phyloP scores from a whole-genome alignment of 768 basidiomycete genomes.

The Hypholoma fasciculare region DNA sequence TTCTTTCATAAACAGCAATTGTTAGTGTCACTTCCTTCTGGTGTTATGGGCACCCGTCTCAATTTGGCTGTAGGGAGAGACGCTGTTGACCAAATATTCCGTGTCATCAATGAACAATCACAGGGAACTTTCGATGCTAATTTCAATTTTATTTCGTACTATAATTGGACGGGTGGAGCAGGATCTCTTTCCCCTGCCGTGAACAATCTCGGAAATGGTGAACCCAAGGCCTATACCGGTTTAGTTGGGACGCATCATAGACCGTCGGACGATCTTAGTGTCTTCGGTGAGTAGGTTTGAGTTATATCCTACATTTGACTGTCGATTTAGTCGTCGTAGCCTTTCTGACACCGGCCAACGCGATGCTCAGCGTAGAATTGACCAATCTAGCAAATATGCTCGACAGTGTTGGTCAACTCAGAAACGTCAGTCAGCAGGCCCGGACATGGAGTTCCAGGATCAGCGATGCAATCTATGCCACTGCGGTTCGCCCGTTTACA shows the following conservation, averaged over 20 bases:
- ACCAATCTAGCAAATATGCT: conserved; percentile 59
- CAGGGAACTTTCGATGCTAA: conserved; percentile 67
- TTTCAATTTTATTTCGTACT: conserved; percentile 76
- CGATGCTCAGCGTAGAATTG: conserved; percentile 79
- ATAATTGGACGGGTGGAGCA: conserved; percentile 77
- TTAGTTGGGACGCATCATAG: conserved; percentile 76
- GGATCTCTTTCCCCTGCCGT: conserved; percentile 67
- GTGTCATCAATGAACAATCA: conserved; percentile 76
- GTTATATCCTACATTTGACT: not conserved
- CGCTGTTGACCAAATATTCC: conserved; percentile 72
- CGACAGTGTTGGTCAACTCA: conserved; percentile 45
- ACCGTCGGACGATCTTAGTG: conserved; percentile 73
- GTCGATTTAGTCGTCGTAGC: conserved; percentile 36
- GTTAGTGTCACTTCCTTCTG: conserved; percentile 34
- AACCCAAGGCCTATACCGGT: conserved; percentile 75
- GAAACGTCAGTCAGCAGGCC: conserved; percentile 54
- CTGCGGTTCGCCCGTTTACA: conserved; percentile 42
- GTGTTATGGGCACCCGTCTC: not conserved
- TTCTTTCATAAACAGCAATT: conserved; percentile 72
- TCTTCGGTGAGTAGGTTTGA: conserved; percentile 49
- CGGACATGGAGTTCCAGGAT: conserved; percentile 59
- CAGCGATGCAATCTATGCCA: conserved; percentile 58
- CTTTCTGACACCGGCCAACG: conserved; percentile 78
- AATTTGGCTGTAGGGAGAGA: conserved; percentile 51
- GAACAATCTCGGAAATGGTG: conserved; percentile 68